These are phyloP conservation scores for Colletotrichum simmondsii DNA, from an alignment of 2,329 filamentous ascomycete species.

Conservation along the genomic window DNA sequence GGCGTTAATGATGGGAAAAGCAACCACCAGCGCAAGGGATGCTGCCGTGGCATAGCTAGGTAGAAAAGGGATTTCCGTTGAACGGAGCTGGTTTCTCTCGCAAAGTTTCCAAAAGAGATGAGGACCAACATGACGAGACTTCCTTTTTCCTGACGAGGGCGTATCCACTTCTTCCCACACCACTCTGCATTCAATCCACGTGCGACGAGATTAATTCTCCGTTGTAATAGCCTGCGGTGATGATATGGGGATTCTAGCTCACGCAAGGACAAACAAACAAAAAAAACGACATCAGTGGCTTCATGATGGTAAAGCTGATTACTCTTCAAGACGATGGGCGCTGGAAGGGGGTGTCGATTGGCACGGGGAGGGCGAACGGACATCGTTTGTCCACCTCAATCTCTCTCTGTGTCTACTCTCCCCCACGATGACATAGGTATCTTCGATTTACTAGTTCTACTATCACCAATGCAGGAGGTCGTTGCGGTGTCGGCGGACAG, in stretches of 20 bases:
- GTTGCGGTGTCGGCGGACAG: constrained; percentile 9
- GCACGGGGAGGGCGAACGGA: constrained; percentile 17
- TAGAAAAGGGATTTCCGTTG: constrained; percentile 9
- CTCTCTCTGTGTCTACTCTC: neutral
- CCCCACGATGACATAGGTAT: constrained; percentile 19
- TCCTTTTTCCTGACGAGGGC: constrained; percentile 6
- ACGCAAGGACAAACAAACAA: neutral
- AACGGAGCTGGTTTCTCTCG: neutral
- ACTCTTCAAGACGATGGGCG: neutral
- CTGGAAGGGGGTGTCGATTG: constrained; percentile 26
- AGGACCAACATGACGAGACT: neutral
- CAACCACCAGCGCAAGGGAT: constrained; percentile 22
- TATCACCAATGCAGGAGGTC: constrained; percentile 24
- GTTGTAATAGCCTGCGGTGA: neutral
- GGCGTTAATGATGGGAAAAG: constrained; percentile 27
- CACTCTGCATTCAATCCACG: neutral
- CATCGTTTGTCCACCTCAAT: neutral
- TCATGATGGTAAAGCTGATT: neutral
- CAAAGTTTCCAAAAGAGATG: neutral
- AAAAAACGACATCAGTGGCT: neutral
- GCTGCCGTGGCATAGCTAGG: neutral
- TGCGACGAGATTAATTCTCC: neutral
- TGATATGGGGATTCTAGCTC: neutral
- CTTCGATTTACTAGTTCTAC: neutral
- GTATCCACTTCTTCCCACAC: constrained; percentile 4